Percentiles rank a stretch among this genome's conserved stretches.
Conservation (phyloP, 2,329 filamentous ascomycete species). For the Fusarium secorum region DNA sequence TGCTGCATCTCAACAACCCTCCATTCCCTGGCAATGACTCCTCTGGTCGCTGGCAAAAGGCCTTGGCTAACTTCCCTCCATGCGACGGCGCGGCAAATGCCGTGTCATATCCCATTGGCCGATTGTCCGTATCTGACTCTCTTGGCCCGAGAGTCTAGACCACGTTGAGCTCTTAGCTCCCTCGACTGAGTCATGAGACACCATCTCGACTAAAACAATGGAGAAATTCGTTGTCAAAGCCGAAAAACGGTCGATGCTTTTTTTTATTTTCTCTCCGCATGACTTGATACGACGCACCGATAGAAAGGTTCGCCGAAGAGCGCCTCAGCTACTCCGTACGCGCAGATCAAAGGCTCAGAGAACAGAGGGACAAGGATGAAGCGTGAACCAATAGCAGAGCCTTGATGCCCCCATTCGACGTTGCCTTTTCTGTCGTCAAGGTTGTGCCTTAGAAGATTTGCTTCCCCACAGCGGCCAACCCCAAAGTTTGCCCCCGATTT, state of each 20-base stretch:
- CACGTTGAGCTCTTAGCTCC: background rate
- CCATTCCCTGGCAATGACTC: background rate
- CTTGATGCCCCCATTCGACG: background rate
- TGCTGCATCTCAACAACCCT: background rate
- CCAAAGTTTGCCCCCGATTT: slow-evolving; percentile 13
- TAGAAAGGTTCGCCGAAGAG: background rate
- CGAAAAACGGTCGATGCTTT: background rate
- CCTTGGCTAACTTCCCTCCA: slow-evolving; percentile 16
- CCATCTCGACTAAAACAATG: background rate
- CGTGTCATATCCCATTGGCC: slow-evolving; percentile 2
- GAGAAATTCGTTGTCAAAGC: background rate
- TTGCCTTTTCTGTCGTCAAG: background rate
- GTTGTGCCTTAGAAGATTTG: background rate
- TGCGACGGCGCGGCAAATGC: background rate
- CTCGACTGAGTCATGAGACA: background rate
- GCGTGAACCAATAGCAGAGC: background rate
- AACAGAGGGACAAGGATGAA: background rate
- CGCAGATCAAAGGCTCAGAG: background rate
- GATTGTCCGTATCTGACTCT: background rate
- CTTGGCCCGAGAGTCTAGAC: slow-evolving; percentile 8
- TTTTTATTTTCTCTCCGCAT: background rate
- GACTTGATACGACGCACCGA: background rate
- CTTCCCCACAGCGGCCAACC: slow-evolving; percentile 20
- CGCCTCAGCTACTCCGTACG: background rate
- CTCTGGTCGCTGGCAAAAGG: background rate